phyloP scores from a whole-genome alignment of 139 green algal species.

The Asterochloris erici region DNA sequence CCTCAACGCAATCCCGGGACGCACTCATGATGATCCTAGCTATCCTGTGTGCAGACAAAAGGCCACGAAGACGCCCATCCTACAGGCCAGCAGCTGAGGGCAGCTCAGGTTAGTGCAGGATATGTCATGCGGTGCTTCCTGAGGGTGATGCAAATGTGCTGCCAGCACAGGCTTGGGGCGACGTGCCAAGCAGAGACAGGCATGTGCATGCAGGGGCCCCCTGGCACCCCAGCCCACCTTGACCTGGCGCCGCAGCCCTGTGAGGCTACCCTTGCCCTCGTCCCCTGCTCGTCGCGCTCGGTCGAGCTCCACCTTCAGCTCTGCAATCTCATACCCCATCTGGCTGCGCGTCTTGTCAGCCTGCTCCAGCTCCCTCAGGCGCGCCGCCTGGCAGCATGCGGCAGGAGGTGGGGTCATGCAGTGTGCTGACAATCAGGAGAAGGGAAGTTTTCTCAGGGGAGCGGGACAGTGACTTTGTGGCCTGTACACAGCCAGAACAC shows the following conservation, averaged over 20 bases:
- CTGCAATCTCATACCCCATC: slow-evolving; percentile 27
- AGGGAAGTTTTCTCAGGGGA: too few relatives aligned
- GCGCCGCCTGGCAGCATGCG: not conserved
- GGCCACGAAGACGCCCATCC: too few relatives aligned
- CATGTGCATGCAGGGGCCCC: not conserved
- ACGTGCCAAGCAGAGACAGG: not conserved
- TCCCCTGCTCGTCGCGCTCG: not conserved
- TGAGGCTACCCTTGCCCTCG: slow-evolving; percentile 13
- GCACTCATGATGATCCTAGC: not conserved
- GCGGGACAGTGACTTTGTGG: too few relatives aligned
- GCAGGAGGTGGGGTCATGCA: too few relatives aligned
- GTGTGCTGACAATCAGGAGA: too few relatives aligned
- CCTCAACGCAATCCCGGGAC: not conserved
- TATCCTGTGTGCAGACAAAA: too few relatives aligned
- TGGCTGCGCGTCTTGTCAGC: slow-evolving; percentile 27
- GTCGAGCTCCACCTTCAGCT: slow-evolving; percentile 27
- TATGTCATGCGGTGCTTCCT: too few relatives aligned
- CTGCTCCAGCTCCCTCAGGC: slow-evolving; percentile 23
- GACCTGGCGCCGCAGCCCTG: slow-evolving; percentile 24
- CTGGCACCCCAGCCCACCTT: slow-evolving; percentile 13
- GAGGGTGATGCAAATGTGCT: too few relatives aligned
- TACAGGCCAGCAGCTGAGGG: too few relatives aligned
- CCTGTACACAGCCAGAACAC: too few relatives aligned
- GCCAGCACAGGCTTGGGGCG: too few relatives aligned
- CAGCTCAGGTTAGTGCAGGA: too few relatives aligned